These are phyloP conservation scores for Termitomyces sp. DNA, from an alignment of 768 basidiomycete species.

Conservation along the genomic window DNA sequence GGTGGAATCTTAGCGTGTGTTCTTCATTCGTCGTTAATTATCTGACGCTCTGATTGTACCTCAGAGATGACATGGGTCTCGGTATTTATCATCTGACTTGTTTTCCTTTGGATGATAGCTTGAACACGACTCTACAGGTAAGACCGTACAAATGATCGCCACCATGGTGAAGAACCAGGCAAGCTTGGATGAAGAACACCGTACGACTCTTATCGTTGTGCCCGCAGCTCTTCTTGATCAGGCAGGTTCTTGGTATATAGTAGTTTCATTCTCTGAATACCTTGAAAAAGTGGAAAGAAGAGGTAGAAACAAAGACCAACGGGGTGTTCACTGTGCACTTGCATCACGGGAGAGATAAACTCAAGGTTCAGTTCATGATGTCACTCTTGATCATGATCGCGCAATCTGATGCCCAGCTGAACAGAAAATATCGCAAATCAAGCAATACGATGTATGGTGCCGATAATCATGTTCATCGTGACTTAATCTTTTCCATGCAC, in stretches of 20 bases:
- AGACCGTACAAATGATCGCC: constrained; percentile 81
- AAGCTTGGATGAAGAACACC: constrained; percentile 35
- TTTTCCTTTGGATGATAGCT: background rate
- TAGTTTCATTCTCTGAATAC: background rate
- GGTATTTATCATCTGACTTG: constrained; percentile 25
- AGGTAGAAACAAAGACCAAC: constrained; percentile 67
- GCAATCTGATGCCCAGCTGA: background rate
- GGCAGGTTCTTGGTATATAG: constrained; percentile 27
- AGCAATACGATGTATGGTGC: constrained; percentile 45
- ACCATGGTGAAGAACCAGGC: constrained; percentile 70
- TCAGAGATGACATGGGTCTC: constrained; percentile 70
- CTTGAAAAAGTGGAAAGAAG: constrained; percentile 60
- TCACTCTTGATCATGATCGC: background rate
- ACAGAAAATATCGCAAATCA: constrained; percentile 44
- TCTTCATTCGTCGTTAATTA: constrained; percentile 25
- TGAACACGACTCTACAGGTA: constrained; percentile 32
- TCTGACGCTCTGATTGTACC: background rate
- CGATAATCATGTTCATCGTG: background rate
- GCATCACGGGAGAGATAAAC: constrained; percentile 70
- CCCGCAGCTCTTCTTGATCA: constrained; percentile 74
- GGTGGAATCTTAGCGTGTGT: constrained; percentile 66
- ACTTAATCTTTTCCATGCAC: background rate
- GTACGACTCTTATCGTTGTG: constrained; percentile 71
- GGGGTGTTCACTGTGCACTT: constrained; percentile 60
- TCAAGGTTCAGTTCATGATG: constrained; percentile 35